These are phyloP conservation scores for Nannizziopsis barbatae DNA, from an alignment of 2,329 filamentous ascomycete species.

Conservation along the genomic window DNA sequence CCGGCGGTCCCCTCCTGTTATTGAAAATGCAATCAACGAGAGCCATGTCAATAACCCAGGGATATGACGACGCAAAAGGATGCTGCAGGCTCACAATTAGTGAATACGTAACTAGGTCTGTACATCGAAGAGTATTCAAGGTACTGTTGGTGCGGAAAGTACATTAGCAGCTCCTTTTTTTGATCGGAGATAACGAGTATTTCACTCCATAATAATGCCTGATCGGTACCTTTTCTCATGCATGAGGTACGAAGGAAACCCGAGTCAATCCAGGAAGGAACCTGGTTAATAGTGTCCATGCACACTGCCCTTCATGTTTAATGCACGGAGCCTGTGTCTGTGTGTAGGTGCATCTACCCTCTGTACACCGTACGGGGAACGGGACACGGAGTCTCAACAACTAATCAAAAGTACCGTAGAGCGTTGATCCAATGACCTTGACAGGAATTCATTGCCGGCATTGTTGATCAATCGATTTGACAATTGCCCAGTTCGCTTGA, in stretches of 20 bases:
- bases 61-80: neutral
- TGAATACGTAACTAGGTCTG: neutral
- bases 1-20: too few species aligned
- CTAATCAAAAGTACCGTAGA: too few species aligned
- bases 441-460: slow-evolving; percentile 3
- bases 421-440: slow-evolving; percentile 4
- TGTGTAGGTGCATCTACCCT: neutral
- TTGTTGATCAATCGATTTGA: slow-evolving; percentile 6
- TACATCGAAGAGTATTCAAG: too few species aligned
- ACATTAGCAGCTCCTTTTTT: neutral
- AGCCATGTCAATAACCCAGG: slow-evolving; percentile 5
- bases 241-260: neutral
- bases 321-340: neutral
- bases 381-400: too few species aligned
- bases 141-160: too few species aligned
- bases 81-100: neutral
- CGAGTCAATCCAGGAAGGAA: slow-evolving; percentile 1
- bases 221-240: slow-evolving; percentile 4
- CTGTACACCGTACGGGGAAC: too few species aligned
- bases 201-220: neutral
- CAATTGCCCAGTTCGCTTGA: slow-evolving; percentile 3
- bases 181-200: neutral
- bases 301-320: slow-evolving; percentile 8
- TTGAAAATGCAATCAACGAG: slow-evolving; percentile 1
- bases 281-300: slow-evolving; percentile 2